Percentiles rank a stretch among this genome's conserved stretches.
Conservation (phyloP, 176 grass and related monocot species). For the Triticum aestivum region IWGSC_CS_RefSeq_v2.1 NC_057811.1:83662867-83663366, state of each 20-base stretch:
- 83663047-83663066: not conserved
- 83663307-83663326: no score
- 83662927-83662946: slow-evolving; percentile 1
- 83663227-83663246: not conserved
- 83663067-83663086: not conserved
- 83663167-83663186: not conserved
- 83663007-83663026: not conserved
- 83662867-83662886: not conserved
- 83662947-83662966: not conserved
- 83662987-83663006: not conserved
- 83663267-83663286: not conserved
- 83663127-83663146: not conserved
- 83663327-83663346: not conserved
- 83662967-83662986: not conserved
- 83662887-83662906: not conserved
- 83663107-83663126: not conserved
- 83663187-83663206: not conserved
- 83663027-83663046: not conserved
- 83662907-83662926: not conserved
- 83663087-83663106: not conserved
- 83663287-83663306: not conserved
- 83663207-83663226: not conserved
- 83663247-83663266: not conserved
- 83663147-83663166: not conserved
- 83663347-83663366: not conserved